phyloP scores from a whole-genome alignment of 352 stramenopile genomes.

The Phytopythium vexans region DNA sequence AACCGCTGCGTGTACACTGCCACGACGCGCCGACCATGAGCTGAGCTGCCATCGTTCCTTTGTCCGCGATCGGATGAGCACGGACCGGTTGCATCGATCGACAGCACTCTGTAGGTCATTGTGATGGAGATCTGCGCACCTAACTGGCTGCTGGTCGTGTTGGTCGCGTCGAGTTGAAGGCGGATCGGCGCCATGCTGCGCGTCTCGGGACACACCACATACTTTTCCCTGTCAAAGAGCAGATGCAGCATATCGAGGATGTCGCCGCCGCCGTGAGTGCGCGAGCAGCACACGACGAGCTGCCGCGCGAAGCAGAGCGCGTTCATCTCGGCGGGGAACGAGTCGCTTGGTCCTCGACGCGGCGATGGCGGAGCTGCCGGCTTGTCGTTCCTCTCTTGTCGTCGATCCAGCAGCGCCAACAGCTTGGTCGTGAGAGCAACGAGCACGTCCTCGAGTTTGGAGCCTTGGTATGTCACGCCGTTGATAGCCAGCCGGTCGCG shows the following conservation, averaged over 20 bases:
- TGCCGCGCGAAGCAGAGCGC: conserved; percentile 54
- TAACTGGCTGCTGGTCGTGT: not conserved
- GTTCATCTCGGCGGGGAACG: conserved; percentile 27
- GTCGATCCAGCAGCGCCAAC: not conserved
- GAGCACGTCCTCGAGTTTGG: conserved; percentile 31
- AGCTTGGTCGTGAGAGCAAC: conserved; percentile 16
- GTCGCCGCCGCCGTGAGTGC: conserved; percentile 60
- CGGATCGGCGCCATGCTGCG: conserved; percentile 36
- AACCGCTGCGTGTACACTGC: conserved; percentile 30
- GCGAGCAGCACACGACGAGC: conserved; percentile 57
- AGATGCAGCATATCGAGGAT: conserved; percentile 64
- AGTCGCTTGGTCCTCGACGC: not conserved
- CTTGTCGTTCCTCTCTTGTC: not conserved
- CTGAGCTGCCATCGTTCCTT: not conserved
- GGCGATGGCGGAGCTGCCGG: not conserved
- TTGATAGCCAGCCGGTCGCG: conserved; percentile 64
- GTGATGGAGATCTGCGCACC: conserved; percentile 32
- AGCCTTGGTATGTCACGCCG: conserved; percentile 24
- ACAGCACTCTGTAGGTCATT: conserved; percentile 39
- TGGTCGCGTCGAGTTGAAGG: conserved; percentile 11
- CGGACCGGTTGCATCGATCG: conserved; percentile 14
- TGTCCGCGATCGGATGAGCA: conserved; percentile 8
- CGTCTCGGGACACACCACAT: conserved; percentile 53
- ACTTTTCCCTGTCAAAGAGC: conserved; percentile 37
- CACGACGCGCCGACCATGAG: conserved; percentile 5